Evolutionary conservation across 768 basidiomycete genomes (phyloP), one percentile per base, ranked within the genome.

Genomic region (Tylopilus cervinicoccineus): DNA sequence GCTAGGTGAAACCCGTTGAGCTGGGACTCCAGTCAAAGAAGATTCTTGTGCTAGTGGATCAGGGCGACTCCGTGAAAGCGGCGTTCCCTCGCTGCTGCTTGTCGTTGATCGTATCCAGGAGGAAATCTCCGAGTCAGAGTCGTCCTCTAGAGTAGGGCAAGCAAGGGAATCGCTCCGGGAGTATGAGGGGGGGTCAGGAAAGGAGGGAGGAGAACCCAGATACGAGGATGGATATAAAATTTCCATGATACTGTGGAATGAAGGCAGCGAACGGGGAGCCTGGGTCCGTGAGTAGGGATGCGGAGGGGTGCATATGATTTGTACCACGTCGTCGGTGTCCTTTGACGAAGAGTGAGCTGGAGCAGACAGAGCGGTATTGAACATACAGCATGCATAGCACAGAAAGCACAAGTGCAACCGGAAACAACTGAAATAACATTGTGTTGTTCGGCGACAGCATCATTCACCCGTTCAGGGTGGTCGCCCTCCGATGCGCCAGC

Each of bases 181-280:
- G 24, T 64, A 64, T 6, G 59, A 47, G 9, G 63, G 64, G 2
- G 62, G 67, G 17, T 48, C 38, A 38, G 51, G 49, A 39, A 43
- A 37, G 19, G 48, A 33, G 36, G 36, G 17, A 27, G 41, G 40
- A 11, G 16, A 37, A 42, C 40, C 52, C 39, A 48, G 31, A 50
- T 53, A 58, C 16, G 60, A 57, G 0, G 58, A 51, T 6, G 65
- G 52, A 38, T 69, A 69, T 11, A 69, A 34, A 6, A 65, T 52
- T n/a, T 65, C 52, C 27, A 63, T 45, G 28, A 66, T 36, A 31
- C 50, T 59, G 20, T 49, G 47, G 17, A 51, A 51, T 2, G 65
- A 48, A 41, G 65, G 63, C 34, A 63, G 22, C 7, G 38, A 39
- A 24, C 7, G 4, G 3, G 6, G 20, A 23, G 26, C 34, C 36